Percentiles rank a stretch among this genome's conserved stretches.
These are phyloP conservation scores for Nemophila menziesii DNA, from an alignment of 257 asterid genomes.

Conservation along the genomic window DNA sequence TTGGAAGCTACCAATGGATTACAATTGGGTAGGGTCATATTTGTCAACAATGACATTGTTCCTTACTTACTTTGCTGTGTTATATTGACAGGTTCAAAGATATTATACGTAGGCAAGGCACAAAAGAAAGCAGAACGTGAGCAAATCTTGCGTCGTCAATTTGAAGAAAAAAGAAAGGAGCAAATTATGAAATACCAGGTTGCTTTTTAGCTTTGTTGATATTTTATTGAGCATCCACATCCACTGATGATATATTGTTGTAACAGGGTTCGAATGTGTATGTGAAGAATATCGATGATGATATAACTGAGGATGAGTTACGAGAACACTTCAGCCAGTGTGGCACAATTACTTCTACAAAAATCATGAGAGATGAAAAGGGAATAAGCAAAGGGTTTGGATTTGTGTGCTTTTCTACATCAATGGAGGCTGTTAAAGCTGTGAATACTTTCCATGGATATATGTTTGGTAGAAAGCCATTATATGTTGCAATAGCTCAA, in stretches of 20 bases:
- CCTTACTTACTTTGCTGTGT: slow-evolving; percentile 4
- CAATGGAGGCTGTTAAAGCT: slow-evolving; percentile 65
- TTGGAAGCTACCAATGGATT: slow-evolving; percentile 36
- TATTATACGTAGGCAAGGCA: slow-evolving; percentile 68
- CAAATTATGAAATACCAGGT: slow-evolving; percentile 63
- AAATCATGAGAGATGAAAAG: slow-evolving; percentile 71
- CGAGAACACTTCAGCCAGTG: slow-evolving; percentile 51
- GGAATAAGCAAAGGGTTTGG: slow-evolving; percentile 85
- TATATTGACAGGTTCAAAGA: slow-evolving; percentile 49
- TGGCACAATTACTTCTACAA: slow-evolving; percentile 70
- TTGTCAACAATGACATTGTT: slow-evolving; percentile 6
- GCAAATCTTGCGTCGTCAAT: slow-evolving; percentile 48
- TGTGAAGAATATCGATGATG: slow-evolving; percentile 75
- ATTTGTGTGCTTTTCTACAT: slow-evolving; percentile 76
- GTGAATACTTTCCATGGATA: slow-evolving; percentile 50
- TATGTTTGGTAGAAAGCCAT: slow-evolving; percentile 62
- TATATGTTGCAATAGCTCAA: slow-evolving; percentile 77
- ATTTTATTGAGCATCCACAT: too few species aligned
- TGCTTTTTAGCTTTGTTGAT: background rate
- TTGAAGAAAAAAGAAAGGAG: slow-evolving; percentile 71
- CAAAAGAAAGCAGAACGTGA: slow-evolving; percentile 78
- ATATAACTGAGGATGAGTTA: slow-evolving; percentile 54
- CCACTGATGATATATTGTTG: background rate
- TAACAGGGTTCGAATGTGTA: slow-evolving; percentile 72
- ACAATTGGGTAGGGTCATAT: slow-evolving; percentile 45